Base-by-base conservation (phyloP, 1,284 basidiomycete species). In the Naganishia sp. region DNA sequence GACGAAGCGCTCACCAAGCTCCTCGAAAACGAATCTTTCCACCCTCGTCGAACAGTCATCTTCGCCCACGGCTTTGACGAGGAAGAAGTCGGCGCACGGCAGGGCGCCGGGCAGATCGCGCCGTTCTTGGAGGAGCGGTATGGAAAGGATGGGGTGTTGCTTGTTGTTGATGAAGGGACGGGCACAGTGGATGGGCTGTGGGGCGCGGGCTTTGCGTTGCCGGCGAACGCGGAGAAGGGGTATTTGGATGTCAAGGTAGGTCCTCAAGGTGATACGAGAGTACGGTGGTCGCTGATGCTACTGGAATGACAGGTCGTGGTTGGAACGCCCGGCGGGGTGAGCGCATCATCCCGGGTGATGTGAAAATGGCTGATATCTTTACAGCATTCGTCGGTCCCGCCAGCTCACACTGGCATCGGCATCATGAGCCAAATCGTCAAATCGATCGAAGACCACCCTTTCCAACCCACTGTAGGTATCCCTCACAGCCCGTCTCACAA, bases 221-320 rank as follows among this genome's bases (percentile, higher is more conserved):
- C 82, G 28, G 81, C 79, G 9, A 78, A 81, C 72, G 80, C 79
- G 7, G 82, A 83, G 69, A 83, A 82, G 73, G 82, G 82, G 35
- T 76, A 75, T 67, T 72, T 79, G 35, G 65, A 70, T 17, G 68
- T 80, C 66, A 72, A 66, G 43, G 76, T 80, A 11, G 73, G 79
- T 57, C 17, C n/a, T 46, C 47, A 13, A 18, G 53, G 6, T n/a
- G n/a, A 2, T 21, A 7, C 31, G 28, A 21, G 31, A 41, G 18
- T 4, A 28, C 21, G 42, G 1, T 28, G 17, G 1, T 18, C 13
- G 45, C 65, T 66, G 64, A 67, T 47, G 32, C n/a, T 21, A 11
- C 25, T 53, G 23, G 15, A 15, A 39, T 13, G 7, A 23, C 43
- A 73, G 70, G 75, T 80, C 46, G 70, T 74, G 2, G 75, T 81